Evolutionary conservation across 2,329 filamentous ascomycete genomes (phyloP).

Genomic region (Fusarium algeriense): DNA sequence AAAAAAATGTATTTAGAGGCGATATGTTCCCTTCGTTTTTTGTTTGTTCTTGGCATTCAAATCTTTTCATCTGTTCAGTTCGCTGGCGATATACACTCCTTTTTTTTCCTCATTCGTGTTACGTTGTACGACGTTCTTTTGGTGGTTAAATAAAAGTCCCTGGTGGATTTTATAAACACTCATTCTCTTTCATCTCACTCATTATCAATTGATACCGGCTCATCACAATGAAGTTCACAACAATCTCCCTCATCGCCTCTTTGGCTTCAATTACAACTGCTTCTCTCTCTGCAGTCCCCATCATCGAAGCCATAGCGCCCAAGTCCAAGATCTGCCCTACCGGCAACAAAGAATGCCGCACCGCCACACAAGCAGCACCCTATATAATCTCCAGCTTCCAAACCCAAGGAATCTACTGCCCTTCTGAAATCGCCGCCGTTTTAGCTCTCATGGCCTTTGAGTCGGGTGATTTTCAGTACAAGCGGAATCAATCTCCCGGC

Average conservation of each 20-base stretch:
- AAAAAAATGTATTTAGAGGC: background rate
- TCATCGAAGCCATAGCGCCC: constrained; percentile 69
- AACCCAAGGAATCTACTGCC: constrained; percentile 66
- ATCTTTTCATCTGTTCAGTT: background rate
- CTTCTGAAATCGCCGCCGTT: constrained; percentile 75
- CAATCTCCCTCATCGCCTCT: constrained; percentile 32
- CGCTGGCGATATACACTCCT: background rate
- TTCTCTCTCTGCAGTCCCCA: constrained; percentile 49
- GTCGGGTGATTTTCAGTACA: constrained; percentile 76
- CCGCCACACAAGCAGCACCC: constrained; percentile 70
- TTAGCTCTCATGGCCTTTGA: constrained; percentile 80
- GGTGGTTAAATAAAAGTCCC: constrained; percentile 7
- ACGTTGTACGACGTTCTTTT: constrained; percentile 2
- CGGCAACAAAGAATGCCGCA: constrained; percentile 71
- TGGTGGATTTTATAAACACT: constrained; percentile 21
- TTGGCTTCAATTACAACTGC: constrained; percentile 36
- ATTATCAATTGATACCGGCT: background rate
- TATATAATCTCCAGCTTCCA: constrained; percentile 68
- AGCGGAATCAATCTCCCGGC: constrained; percentile 71
- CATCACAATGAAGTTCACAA: constrained; percentile 47
- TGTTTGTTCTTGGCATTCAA: background rate
- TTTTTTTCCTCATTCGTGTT: background rate
- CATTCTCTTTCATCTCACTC: background rate
- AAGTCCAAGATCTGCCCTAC: constrained; percentile 64
- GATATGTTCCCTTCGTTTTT: background rate